Base-by-base conservation (phyloP, 2,329 filamentous ascomycete genomes). In the Ophiostoma ips region DNA sequence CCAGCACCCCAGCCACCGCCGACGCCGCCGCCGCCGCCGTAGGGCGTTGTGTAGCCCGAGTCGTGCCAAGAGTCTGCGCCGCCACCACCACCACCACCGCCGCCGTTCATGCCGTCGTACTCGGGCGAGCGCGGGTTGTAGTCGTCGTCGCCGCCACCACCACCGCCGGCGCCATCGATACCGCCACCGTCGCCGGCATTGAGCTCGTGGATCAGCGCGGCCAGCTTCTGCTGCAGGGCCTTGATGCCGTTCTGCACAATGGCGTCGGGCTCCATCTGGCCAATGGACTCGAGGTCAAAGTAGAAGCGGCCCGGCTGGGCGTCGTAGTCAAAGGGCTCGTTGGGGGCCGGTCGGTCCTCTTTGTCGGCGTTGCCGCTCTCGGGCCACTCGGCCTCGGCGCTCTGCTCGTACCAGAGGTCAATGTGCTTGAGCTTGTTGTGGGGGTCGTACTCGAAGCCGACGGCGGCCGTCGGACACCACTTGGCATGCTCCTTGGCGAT, bases 401-500 rank as follows among this genome's bases (percentile, higher is more conserved):
- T 84, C 58, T 83, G 77, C 71, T 98, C 92, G 64, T 87, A 95
- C 92, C 92, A 98, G 66, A 94, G 79, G 61, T 94, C 87, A 50
- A 92, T 74, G 67, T 98, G 92, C 57, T 83, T 79, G 57, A 98
- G 71, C 69, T 94, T 95, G 70, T 98, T 98, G 66, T 94, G 85
- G 53, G 92, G 92, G 64, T 98, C 92, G 66, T 98, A 98, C 67
- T 98, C 92, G 63, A 98, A 98, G 21, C 87, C 89, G 37, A 98
- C 82, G 3, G 92, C 92, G 37, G 88, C 77, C 34, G 86, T 90
- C 2, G 92, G 89, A 60, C 87, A 85, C 92, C 92, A 98, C 67
- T 98, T 98, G 10, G 92, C 87, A 67, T 98, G 92, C 66, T 98
- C 92, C 72, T 98, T 98, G 35, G 90, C 89, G 56, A 96, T 96